phyloP scores from a whole-genome alignment of 306 rosid genomes.

The Lathyrus oleraceus region DNA sequence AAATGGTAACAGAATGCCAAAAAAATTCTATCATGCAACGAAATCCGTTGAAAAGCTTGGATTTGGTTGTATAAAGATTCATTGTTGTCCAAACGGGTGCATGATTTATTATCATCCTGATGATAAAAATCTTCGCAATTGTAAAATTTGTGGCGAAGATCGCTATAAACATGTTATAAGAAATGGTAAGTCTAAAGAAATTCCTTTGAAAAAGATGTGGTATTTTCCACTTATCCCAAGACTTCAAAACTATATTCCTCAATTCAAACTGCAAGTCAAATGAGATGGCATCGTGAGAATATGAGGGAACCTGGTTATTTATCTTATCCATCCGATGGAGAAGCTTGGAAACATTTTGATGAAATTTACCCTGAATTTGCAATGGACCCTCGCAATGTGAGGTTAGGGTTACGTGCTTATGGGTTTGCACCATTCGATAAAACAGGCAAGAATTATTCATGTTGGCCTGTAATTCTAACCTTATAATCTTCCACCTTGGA shows the following conservation, averaged over 20 bases:
- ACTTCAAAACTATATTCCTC: background rate
- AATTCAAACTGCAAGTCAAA: background rate
- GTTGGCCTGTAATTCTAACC: background rate
- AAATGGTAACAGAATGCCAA: background rate
- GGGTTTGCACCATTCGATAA: background rate
- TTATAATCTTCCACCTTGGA: background rate
- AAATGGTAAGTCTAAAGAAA: background rate
- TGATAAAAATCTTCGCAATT: no score
- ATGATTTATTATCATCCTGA: no score
- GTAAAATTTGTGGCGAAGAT: no score
- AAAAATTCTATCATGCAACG: background rate
- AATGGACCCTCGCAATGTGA: no score
- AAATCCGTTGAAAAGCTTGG: background rate
- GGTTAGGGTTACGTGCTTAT: no score
- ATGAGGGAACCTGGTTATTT: background rate
- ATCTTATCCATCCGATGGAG: background rate
- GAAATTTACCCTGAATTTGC: background rate
- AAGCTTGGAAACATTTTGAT: background rate
- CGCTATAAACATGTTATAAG: background rate
- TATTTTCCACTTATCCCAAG: background rate
- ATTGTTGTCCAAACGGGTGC: background rate
- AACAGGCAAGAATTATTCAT: background rate
- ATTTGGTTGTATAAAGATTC: constrained; percentile 5
- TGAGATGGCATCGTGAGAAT: background rate
- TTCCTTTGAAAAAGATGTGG: background rate